phyloP scores from a whole-genome alignment of 805 yeast genomes.

The Blastobotrys mokoenaii region DNA sequence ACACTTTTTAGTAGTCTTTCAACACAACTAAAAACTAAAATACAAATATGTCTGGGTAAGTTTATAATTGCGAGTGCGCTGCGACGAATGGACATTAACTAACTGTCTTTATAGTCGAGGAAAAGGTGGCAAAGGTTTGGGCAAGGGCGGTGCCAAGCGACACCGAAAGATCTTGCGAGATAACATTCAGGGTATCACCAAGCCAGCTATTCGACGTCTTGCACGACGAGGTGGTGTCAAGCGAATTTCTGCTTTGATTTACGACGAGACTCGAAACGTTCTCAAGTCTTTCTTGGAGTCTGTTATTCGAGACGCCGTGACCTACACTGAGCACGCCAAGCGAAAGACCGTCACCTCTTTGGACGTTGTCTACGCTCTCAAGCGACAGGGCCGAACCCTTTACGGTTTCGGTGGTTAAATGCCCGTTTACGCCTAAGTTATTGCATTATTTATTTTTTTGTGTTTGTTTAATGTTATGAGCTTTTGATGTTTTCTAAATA shows the following conservation, averaged over 20 bases:
- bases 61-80: not conserved
- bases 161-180: slow-evolving; percentile 99
- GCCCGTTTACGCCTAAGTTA: not conserved
- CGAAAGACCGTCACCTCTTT: slow-evolving; percentile 98
- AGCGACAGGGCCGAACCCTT: slow-evolving; percentile 99
- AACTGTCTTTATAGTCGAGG: slow-evolving; percentile 92
- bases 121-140: slow-evolving; percentile 99
- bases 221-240: slow-evolving; percentile 99
- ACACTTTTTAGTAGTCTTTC: not conserved
- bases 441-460: slow-evolving; percentile 1
- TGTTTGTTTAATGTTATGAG: not conserved
- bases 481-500: not conserved
- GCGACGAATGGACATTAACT: not conserved
- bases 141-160: slow-evolving; percentile 99
- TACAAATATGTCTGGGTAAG: slow-evolving; percentile 5
- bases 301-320: slow-evolving; percentile 97
- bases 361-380: slow-evolving; percentile 97
- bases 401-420: slow-evolving; percentile 98
- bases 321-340: slow-evolving; percentile 99
- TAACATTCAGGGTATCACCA: slow-evolving; percentile 98
- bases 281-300: slow-evolving; percentile 91
- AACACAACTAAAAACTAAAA: not conserved
- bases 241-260: slow-evolving; percentile 97
- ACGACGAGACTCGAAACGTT: slow-evolving; percentile 97
- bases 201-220: slow-evolving; percentile 99